These are phyloP conservation scores for Neotropicomus parvogracilis DNA, from an alignment of 1,284 basidiomycete species.

Conservation along the genomic window DNA sequence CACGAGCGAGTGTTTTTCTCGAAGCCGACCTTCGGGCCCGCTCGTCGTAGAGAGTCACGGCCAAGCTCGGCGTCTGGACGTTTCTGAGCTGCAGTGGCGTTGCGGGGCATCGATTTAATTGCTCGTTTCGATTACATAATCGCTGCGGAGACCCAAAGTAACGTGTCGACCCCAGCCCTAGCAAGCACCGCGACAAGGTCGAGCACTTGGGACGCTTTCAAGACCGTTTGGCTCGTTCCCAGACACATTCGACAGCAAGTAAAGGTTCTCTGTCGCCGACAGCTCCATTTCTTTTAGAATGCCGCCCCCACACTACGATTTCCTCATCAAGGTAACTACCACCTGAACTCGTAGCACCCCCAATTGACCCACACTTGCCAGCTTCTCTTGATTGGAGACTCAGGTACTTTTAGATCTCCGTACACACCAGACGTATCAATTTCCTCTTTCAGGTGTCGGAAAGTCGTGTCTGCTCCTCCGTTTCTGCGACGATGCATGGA, in stretches of 20 bases:
- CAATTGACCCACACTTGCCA: slow-evolving; percentile 31
- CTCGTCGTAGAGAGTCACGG: slow-evolving; percentile 7
- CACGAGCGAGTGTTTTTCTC: not conserved
- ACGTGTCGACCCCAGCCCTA: not conserved
- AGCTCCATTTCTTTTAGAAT: slow-evolving; percentile 37
- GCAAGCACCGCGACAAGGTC: not conserved
- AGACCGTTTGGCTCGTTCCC: not conserved
- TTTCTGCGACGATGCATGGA: slow-evolving; percentile 99
- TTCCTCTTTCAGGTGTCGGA: slow-evolving; percentile 71
- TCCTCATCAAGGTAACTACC: slow-evolving; percentile 78
- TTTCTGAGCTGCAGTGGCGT: not conserved
- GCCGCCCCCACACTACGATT: slow-evolving; percentile 87
- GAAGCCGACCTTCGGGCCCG: not conserved
- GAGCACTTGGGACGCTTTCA: not conserved
- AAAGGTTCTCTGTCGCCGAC: not conserved
- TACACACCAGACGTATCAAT: not conserved
- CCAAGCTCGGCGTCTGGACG: not conserved
- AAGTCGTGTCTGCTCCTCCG: slow-evolving; percentile 98
- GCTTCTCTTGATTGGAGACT: slow-evolving; percentile 96
- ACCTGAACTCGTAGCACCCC: not conserved
- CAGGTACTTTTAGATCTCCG: slow-evolving; percentile 51
- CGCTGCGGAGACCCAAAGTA: not conserved
- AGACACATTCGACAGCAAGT: slow-evolving; percentile 1
- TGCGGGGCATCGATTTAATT: too few species aligned
- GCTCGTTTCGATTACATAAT: too few species aligned